phyloP scores from a whole-genome alignment of 2,329 filamentous ascomycete genomes.

The Cercospora canescens region DNA sequence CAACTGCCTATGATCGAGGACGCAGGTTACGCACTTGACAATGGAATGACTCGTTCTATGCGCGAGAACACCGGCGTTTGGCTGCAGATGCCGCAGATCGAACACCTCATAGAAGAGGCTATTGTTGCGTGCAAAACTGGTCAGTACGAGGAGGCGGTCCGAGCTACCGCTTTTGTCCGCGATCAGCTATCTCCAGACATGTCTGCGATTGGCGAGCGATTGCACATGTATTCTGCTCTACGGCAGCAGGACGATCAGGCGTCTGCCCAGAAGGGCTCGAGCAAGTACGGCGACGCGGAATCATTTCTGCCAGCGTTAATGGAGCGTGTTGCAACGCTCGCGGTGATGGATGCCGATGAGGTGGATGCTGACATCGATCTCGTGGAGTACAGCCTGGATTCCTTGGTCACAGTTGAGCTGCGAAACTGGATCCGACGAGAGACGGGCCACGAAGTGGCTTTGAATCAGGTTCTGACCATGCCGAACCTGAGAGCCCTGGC shows the following conservation, averaged over 20 bases:
- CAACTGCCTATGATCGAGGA: constrained; percentile 54
- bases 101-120: not conserved
- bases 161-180: not conserved
- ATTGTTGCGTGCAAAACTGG: not conserved
- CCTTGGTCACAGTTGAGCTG: not conserved
- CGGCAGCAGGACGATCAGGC: not conserved
- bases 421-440: not conserved
- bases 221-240: not conserved
- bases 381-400: not conserved
- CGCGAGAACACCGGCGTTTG: not conserved
- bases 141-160: not conserved
- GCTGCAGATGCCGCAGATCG: not conserved
- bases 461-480: not conserved
- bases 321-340: not conserved
- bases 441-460: not conserved
- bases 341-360: not conserved
- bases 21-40: constrained; percentile 39
- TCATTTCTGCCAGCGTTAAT: not conserved
- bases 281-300: not conserved
- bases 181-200: not conserved
- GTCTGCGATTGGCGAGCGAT: not conserved
- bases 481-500: not conserved
- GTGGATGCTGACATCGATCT: not conserved
- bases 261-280: not conserved
- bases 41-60: not conserved